Percentiles rank a stretch among this genome's conserved stretches.
These are phyloP conservation scores for Xylariaceae sp. DNA, from an alignment of 2,329 filamentous ascomycete species.

Conservation along the genomic window DNA sequence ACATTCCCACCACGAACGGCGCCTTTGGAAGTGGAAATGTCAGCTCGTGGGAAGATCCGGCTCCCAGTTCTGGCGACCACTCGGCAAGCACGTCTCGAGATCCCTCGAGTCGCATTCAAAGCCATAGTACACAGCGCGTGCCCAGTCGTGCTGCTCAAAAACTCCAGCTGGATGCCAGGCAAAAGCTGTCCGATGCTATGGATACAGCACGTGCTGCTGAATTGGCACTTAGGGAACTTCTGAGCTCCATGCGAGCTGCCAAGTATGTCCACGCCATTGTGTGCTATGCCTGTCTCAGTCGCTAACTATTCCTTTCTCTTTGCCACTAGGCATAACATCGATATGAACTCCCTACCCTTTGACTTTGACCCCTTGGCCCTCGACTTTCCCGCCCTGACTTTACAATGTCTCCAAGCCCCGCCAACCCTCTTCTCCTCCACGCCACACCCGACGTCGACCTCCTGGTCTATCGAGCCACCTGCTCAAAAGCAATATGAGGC, in stretches of 20 bases:
- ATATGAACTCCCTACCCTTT: constrained; percentile 55
- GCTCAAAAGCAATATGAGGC: constrained; percentile 70
- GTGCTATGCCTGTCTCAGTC: constrained; percentile 7
- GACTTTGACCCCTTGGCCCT: constrained; percentile 83
- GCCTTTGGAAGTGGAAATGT: constrained; percentile 30
- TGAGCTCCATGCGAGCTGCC: constrained; percentile 77
- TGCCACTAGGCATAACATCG: constrained; percentile 47
- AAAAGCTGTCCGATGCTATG: constrained; percentile 62
- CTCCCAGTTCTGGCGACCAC: constrained; percentile 1
- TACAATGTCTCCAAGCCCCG: constrained; percentile 72
- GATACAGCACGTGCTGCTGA: constrained; percentile 83
- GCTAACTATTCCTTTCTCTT: constrained; percentile 15
- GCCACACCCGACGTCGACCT: constrained; percentile 71
- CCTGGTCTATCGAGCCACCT: constrained; percentile 78
- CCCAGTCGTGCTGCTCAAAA: constrained; percentile 52
- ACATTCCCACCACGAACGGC: constrained; percentile 54
- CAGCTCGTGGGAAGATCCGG: constrained; percentile 30
- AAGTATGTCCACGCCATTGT: constrained; percentile 47
- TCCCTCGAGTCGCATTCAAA: constrained; percentile 26
- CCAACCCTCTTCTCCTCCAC: constrained; percentile 78
- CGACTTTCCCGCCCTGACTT: constrained; percentile 79
- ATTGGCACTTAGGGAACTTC: constrained; percentile 75
- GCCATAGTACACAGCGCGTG: constrained; percentile 36
- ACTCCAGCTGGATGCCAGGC: constrained; percentile 59
- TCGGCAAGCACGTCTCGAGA: constrained; percentile 31